These are phyloP conservation scores for Cucurbita maxima DNA, from an alignment of 306 rosid genomes.

Conservation along the genomic window DNA sequence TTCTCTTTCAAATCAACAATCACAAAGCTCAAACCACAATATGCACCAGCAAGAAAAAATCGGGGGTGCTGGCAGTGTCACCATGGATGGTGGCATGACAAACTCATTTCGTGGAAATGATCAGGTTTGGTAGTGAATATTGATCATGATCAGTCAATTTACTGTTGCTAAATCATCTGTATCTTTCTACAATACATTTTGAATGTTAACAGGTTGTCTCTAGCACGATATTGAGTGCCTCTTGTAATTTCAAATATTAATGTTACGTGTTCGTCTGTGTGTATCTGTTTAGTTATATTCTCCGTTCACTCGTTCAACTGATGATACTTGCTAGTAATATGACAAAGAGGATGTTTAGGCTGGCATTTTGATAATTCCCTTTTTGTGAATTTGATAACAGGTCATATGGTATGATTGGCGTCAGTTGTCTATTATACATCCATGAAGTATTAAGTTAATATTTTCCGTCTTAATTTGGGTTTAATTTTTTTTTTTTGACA, in stretches of 20 bases:
- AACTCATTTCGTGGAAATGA: slow-evolving; percentile 95
- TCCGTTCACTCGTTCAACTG: not conserved
- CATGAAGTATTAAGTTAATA: not conserved
- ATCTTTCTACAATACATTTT: not conserved
- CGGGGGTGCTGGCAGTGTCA: slow-evolving; percentile 65
- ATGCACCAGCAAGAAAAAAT: slow-evolving; percentile 86
- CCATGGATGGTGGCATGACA: slow-evolving; percentile 79
- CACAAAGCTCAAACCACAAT: slow-evolving; percentile 63
- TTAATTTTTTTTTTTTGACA: not conserved
- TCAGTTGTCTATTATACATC: not conserved
- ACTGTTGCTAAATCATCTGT: not conserved
- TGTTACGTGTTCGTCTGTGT: not conserved
- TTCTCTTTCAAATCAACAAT: slow-evolving; percentile 70
- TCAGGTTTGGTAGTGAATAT: slow-evolving; percentile 43
- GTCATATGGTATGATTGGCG: not conserved
- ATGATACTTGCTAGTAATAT: not conserved
- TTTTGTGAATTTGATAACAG: not conserved
- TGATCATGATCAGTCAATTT: not conserved
- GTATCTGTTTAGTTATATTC: not conserved
- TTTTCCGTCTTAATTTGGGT: not conserved
- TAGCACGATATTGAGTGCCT: not conserved
- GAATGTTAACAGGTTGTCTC: not conserved
- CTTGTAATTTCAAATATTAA: not conserved
- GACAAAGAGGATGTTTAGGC: not conserved
- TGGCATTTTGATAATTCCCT: not conserved